Conservation (phyloP, 176 grass and related monocot genomes). For the Oryza punctata region DNA sequence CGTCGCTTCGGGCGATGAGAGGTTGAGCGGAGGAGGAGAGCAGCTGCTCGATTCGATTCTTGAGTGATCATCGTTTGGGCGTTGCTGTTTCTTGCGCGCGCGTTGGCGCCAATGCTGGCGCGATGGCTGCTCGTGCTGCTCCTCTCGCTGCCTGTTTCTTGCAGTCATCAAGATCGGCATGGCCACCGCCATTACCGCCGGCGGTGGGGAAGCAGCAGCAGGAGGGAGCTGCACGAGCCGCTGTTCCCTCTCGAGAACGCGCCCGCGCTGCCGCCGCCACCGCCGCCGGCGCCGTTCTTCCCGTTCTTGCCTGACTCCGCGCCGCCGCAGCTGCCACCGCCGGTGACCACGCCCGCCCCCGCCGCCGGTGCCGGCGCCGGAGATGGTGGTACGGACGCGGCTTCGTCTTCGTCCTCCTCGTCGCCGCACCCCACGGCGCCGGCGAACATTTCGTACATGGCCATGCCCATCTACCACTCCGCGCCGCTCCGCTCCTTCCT, state of each 20-base stretch:
- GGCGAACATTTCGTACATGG: constrained; percentile 50
- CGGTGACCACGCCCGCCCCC: background rate
- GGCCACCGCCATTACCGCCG: background rate
- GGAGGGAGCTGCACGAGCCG: constrained; percentile 59
- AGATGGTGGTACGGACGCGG: background rate
- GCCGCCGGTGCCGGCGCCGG: background rate
- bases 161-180: background rate
- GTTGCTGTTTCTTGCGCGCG: constrained; percentile 7
- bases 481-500: constrained; percentile 47
- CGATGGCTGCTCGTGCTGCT: constrained; percentile 37
- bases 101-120: constrained; percentile 32
- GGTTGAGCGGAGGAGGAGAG: background rate
- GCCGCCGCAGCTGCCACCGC: constrained; percentile 15
- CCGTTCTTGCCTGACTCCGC: constrained; percentile 46
- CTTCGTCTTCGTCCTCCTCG: constrained; percentile 13
- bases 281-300: constrained; percentile 44
- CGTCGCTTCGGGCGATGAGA: background rate
- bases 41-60: background rate
- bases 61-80: background rate
- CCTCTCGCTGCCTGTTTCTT: constrained; percentile 33
- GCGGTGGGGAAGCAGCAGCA: background rate
- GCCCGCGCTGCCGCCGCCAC: constrained; percentile 37
- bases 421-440: constrained; percentile 51
- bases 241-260: constrained; percentile 53
- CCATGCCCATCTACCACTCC: constrained; percentile 32